Percentiles rank a stretch among this genome's conserved stretches.
Evolutionary conservation across 352 stramenopile species (phyloP).

Genomic region (Saprolegnia diclina): DNA sequence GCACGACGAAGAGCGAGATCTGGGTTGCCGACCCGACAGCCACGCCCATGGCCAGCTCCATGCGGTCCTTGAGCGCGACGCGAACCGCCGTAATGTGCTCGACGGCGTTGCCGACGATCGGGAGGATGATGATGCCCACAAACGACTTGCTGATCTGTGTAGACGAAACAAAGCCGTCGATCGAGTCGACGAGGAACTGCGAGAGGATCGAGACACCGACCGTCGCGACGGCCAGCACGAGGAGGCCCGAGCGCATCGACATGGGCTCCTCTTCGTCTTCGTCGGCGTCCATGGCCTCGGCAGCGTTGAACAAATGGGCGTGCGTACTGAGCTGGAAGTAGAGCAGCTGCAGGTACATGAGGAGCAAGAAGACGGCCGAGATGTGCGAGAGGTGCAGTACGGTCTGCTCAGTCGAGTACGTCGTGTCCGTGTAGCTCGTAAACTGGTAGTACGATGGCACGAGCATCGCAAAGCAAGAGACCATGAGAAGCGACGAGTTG

Average conservation of each 20-base stretch:
- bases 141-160: conserved; percentile 79
- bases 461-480: conserved; percentile 91
- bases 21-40: conserved; percentile 96
- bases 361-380: conserved; percentile 72
- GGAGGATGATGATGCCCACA: conserved; percentile 94
- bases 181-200: conserved; percentile 86
- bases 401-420: conserved; percentile 67
- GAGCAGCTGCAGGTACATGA: conserved; percentile 93
- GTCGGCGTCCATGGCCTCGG: conserved; percentile 37
- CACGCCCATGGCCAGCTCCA: conserved; percentile 97
- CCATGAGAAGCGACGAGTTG: conserved; percentile 92
- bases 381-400: conserved; percentile 75
- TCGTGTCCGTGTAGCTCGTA: conserved; percentile 75
- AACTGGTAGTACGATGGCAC: conserved; percentile 84
- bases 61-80: conserved; percentile 96
- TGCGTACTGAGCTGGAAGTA: conserved; percentile 96
- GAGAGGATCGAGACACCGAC: conserved; percentile 91
- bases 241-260: conserved; percentile 59
- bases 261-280: conserved; percentile 78
- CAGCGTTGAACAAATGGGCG: conserved; percentile 82
- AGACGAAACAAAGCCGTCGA: conserved; percentile 65
- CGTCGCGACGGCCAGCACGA: conserved; percentile 84
- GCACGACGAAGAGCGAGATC: conserved; percentile 96
- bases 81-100: conserved; percentile 97
- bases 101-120: conserved; percentile 97